Evolutionary conservation across 176 grass and related monocot species (phyloP), one percentile per base, ranked within the genome.

Genomic region (Oryza nivara): DNA sequence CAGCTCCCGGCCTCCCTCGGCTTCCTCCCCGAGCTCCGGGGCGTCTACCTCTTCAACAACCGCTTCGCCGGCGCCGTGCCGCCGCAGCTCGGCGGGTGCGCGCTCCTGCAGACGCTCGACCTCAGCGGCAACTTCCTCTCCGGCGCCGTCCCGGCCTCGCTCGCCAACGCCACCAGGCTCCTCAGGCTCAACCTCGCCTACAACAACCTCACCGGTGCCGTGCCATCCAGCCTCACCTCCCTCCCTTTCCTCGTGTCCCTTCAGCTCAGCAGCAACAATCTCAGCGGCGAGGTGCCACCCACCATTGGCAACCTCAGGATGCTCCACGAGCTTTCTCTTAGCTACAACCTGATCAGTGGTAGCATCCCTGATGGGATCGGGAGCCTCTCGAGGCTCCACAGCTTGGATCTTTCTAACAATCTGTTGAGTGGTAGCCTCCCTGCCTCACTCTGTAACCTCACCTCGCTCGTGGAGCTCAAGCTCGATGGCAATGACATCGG

Each of bases 1-100:
- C 96, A 89, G 36, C 67, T 96, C 4, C 96, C 96, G 13, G 58
- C 79, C 5, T 65, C 91, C 10, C 67, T 98, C 71, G 88, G 93
- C 19, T 88, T 92, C 88, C 87, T 98, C 41, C 89, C 66, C 20
- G 83, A 95, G 0, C 90, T 98, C 79, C 92, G 91, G 28, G 96
- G 83, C 3, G 60, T 96, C 26, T 89, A 98, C 85, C 91, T 98
- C 83, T 95, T 95, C 89, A 98, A 98, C 86, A 98, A 96, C 80
- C 91, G 93, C 67, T 93, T 98, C 86, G 80, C 91, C 0, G 96
- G 93, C 52, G 80, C 77, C 34, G 88, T 98, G 60, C 93, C 96
- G 0, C 88, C 78, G 17, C 65, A 81, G 20, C 80, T 98, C 43
- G 93, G 93, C 77, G 74, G 80, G 12, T 94, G 89, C 80, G 22